Conservation (phyloP, 2,329 filamentous ascomycete species). For the Tetracladium maxilliforme region DNA sequence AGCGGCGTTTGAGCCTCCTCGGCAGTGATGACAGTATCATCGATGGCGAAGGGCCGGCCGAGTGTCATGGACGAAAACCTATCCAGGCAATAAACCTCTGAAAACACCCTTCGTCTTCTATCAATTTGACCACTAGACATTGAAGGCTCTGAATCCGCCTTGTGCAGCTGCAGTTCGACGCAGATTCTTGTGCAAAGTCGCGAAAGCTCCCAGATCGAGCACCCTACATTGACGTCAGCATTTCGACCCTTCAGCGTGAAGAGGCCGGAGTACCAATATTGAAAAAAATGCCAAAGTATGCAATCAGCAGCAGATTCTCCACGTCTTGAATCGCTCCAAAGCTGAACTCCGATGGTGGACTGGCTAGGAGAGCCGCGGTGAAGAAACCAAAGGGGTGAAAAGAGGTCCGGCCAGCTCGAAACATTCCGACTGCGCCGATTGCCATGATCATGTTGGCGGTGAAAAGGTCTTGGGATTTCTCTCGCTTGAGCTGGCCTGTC, state of each 20-base stretch:
- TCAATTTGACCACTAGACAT: conserved; percentile 16
- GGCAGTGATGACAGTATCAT: conserved; percentile 21
- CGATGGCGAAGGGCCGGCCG: conserved; percentile 23
- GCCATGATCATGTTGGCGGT: conserved; percentile 21
- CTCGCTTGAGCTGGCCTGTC: too few relatives aligned
- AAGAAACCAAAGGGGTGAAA: conserved; percentile 25
- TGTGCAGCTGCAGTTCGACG: conserved; percentile 20
- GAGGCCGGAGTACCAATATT: conserved; percentile 15
- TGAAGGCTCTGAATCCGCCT: conserved; percentile 2
- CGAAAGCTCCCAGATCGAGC: conserved; percentile 23
- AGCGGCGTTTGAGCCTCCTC: too few relatives aligned
- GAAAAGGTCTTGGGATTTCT: conserved; percentile 15
- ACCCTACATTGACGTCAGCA: conserved; percentile 8
- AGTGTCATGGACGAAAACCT: conserved; percentile 25
- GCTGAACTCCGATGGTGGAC: conserved; percentile 14
- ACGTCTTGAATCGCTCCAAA: conserved; percentile 21
- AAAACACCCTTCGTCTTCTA: conserved; percentile 22
- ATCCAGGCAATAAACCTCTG: conserved; percentile 28
- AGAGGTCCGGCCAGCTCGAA: conserved; percentile 13
- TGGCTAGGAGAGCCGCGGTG: conserved; percentile 18
- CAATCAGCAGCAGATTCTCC: conserved; percentile 23
- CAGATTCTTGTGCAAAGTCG: conserved; percentile 23
- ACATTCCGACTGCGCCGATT: conserved; percentile 17
- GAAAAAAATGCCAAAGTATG: conserved; percentile 25
- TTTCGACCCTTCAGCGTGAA: too few relatives aligned